Conservation (phyloP, 345 rosid genomes). For the Pistacia atlantica region DNA sequence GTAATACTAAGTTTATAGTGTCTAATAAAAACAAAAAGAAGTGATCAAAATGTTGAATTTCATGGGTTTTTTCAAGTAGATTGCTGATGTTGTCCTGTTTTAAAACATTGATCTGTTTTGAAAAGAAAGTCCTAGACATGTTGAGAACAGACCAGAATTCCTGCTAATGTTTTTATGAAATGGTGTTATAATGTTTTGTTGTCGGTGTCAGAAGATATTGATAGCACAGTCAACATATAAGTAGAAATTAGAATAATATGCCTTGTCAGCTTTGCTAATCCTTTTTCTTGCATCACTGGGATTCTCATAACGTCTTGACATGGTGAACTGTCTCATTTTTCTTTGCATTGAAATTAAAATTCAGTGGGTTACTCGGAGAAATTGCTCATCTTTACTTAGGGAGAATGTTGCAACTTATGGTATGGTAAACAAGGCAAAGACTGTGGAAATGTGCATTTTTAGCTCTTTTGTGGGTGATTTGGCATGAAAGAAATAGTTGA, state of each 20-base stretch:
- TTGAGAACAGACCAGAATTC: neutral
- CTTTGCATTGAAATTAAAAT: no score
- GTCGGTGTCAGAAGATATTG: neutral
- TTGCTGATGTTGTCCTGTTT: neutral
- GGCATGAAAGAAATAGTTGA: no score
- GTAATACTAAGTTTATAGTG: no score
- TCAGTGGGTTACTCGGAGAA: no score
- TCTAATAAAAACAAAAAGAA: neutral
- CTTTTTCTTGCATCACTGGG: neutral
- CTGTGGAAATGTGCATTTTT: no score
- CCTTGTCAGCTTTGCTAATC: neutral
- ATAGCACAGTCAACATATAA: neutral
- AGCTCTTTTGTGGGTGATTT: no score
- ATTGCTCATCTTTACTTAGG: no score
- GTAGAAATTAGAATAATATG: neutral
- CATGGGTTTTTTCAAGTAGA: neutral
- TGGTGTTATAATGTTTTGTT: neutral
- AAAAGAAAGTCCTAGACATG: neutral
- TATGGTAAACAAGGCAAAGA: no score
- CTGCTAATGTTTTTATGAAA: neutral
- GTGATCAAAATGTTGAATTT: neutral
- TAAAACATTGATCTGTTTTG: neutral
- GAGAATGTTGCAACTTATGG: no score
- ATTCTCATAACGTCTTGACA: neutral
- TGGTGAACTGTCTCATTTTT: neutral